Evolutionary conservation across 2,329 filamentous ascomycete genomes (phyloP).

Genomic region (Botrytis fragariae): DNA sequence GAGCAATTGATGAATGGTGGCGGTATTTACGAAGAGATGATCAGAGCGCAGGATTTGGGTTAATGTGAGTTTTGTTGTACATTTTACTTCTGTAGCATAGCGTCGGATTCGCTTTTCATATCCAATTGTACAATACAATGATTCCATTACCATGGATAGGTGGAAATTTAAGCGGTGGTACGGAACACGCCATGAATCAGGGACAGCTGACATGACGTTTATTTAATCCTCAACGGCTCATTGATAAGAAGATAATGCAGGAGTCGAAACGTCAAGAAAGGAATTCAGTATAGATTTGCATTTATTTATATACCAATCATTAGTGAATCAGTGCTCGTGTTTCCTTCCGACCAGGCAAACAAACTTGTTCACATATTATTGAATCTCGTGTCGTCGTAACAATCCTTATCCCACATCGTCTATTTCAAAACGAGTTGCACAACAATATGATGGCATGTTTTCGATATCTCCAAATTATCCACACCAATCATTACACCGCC

Average conservation of each 20-base stretch:
- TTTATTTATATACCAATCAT: not conserved
- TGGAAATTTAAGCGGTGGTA: not conserved
- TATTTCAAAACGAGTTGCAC: not conserved
- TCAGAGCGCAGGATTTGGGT: constrained; percentile 28
- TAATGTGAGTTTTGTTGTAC: not conserved
- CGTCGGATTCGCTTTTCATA: not conserved
- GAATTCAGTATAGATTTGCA: not conserved
- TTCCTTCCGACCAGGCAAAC: not conserved
- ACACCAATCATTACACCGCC: not conserved
- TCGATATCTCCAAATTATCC: not conserved
- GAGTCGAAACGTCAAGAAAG: not conserved
- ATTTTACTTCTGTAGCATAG: not conserved
- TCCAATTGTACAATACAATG: not conserved
- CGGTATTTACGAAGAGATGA: constrained; percentile 44
- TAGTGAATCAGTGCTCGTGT: not conserved
- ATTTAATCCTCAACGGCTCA: not conserved
- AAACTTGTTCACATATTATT: not conserved
- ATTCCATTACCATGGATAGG: not conserved
- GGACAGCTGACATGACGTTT: not conserved
- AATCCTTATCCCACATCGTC: not conserved
- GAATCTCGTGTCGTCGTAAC: not conserved
- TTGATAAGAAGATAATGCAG: not conserved
- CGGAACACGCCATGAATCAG: not conserved
- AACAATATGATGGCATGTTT: not conserved
- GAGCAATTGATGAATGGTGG: constrained; percentile 53